Percentiles rank a stretch among this genome's conserved stretches.
phyloP scores from a whole-genome alignment of 495 filamentous ascomycete genomes.

The Aspergillus funiculosus region DNA sequence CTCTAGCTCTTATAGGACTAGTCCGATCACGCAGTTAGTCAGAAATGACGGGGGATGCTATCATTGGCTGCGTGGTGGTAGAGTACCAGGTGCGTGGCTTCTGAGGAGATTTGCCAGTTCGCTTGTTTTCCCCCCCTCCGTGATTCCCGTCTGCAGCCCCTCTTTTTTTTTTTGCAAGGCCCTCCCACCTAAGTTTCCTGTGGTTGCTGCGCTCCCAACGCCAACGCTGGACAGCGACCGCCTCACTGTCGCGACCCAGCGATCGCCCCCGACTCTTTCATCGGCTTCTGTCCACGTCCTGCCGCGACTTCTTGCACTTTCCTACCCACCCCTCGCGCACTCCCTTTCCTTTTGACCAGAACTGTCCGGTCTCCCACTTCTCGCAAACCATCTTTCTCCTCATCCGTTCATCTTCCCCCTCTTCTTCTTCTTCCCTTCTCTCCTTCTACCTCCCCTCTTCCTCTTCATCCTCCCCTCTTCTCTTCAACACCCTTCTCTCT shows the following conservation, averaged over 20 bases:
- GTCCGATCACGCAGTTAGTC: slow-evolving; percentile 19
- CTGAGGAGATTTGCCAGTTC: slow-evolving; percentile 3
- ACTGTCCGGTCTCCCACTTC: slow-evolving; percentile 28
- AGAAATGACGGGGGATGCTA: slow-evolving; percentile 6
- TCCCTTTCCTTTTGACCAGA: slow-evolving; percentile 21
- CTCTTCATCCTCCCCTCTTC: slow-evolving; percentile 15
- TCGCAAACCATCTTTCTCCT: slow-evolving; percentile 22
- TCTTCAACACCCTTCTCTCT: slow-evolving; percentile 28
- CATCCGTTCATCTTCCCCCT: slow-evolving; percentile 26
- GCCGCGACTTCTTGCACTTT: slow-evolving; percentile 18
- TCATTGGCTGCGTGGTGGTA: slow-evolving; percentile 18
- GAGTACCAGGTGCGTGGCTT: slow-evolving; percentile 14
- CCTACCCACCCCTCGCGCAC: no score
- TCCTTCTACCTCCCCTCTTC: slow-evolving; percentile 21
- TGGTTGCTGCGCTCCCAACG: slow-evolving; percentile 16
- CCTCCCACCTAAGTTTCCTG: slow-evolving; percentile 17
- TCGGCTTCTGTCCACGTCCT: slow-evolving; percentile 22
- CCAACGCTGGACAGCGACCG: slow-evolving; percentile 22
- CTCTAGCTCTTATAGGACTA: slow-evolving; percentile 12
- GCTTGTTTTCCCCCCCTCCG: slow-evolving; percentile 21
- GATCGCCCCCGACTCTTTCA: slow-evolving; percentile 22
- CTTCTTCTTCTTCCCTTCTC: slow-evolving; percentile 26
- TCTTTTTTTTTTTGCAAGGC: slow-evolving; percentile 13
- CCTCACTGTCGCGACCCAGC: slow-evolving; percentile 28
- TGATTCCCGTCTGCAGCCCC: slow-evolving; percentile 21